phyloP scores from a whole-genome alignment of 768 basidiomycete genomes.

The Termitomyces sp. region DNA sequence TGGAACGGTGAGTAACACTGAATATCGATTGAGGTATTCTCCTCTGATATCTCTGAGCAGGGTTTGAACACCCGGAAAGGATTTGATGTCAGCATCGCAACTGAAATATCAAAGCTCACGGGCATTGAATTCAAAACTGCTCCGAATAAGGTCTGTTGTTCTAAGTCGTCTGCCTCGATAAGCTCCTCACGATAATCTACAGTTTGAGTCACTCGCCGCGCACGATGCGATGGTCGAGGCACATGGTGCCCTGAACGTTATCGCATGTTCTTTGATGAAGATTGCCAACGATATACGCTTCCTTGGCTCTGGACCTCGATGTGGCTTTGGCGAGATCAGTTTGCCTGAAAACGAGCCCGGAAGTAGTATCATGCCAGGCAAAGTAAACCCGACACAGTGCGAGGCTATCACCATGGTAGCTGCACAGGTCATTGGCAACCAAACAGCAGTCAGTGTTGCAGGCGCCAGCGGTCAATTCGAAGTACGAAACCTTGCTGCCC shows the following conservation, averaged over 20 bases:
- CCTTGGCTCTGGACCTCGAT: conserved; percentile 96
- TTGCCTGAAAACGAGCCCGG: conserved; percentile 99
- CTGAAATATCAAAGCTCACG: conserved; percentile 88
- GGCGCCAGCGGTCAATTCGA: conserved; percentile 97
- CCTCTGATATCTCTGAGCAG: conserved; percentile 38
- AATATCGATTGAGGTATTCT: not conserved
- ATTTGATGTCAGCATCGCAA: conserved; percentile 93
- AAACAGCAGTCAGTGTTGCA: conserved; percentile 88
- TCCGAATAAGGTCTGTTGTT: conserved; percentile 80
- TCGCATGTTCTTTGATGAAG: conserved; percentile 99
- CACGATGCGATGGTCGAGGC: conserved; percentile 98
- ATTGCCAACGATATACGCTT: conserved; percentile 99
- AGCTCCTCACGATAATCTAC: conserved; percentile 6
- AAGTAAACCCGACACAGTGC: conserved; percentile 99
- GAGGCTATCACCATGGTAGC: conserved; percentile 99
- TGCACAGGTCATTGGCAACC: conserved; percentile 98
- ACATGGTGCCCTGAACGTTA: conserved; percentile 92
- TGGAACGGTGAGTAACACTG: conserved; percentile 71
- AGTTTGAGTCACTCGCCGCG: conserved; percentile 98
- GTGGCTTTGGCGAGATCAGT: conserved; percentile 92
- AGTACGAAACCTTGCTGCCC: conserved; percentile 41
- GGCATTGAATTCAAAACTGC: conserved; percentile 93
- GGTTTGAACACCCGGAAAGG: conserved; percentile 96
- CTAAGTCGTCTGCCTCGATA: not conserved
- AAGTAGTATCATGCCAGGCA: conserved; percentile 99